These are phyloP conservation scores for Pseudozyma pruni DNA, from an alignment of 1,284 basidiomycete genomes.

Conservation along the genomic window DNA sequence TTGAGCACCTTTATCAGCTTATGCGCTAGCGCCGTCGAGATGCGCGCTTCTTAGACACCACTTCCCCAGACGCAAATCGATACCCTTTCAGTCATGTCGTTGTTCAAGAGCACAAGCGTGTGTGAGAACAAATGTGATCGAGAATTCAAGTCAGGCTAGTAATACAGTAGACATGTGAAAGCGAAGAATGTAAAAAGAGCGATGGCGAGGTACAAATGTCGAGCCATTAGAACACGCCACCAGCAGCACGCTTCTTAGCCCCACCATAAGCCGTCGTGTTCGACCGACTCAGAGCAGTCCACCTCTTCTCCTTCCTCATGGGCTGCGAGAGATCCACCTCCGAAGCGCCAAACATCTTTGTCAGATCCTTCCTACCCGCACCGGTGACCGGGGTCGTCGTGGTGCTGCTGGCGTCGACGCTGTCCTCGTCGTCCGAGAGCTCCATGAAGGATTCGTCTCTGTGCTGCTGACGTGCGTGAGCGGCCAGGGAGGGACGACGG, in stretches of 20 bases:
- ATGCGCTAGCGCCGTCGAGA: conserved; percentile 31
- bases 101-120: neutral
- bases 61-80: neutral
- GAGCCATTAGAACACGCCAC: too few relatives aligned
- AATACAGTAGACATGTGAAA: neutral
- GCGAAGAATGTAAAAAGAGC: neutral
- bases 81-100: conserved; percentile 2
- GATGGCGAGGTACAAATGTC: neutral
- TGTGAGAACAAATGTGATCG: neutral
- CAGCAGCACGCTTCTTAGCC: conserved; percentile 11
- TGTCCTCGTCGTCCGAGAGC: conserved; percentile 17
- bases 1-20: conserved; percentile 24
- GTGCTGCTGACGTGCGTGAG: neutral
- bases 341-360: conserved; percentile 35
- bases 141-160: neutral
- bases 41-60: conserved; percentile 17
- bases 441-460: conserved; percentile 25
- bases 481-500: neutral
- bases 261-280: neutral
- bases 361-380: conserved; percentile 37
- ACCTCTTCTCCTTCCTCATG: neutral
- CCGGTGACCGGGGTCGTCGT: too few relatives aligned
- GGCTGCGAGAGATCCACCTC: conserved; percentile 18
- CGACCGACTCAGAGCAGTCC: conserved; percentile 13
- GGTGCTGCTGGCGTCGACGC: neutral